Evolutionary conservation across 228 moss, liverwort and hornwort species (phyloP), one percentile per base, ranked within the genome.

Genomic region (Sphagnum magellanicum): DNA sequence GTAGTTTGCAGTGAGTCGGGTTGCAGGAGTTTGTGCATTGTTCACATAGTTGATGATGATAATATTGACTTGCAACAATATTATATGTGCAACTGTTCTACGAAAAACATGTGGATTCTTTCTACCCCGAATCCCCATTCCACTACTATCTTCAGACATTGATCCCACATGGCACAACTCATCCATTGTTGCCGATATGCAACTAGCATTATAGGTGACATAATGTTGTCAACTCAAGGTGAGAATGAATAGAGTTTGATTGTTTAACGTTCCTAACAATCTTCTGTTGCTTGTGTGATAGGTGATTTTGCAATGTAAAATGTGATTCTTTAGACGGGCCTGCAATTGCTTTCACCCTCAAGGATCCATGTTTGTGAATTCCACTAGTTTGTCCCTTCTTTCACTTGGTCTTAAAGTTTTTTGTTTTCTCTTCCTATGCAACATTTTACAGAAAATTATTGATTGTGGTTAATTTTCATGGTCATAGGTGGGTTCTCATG

Each of bases 251-350:
- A 89, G 51, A 82, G 70, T 67, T 71, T 61, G 72, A 75, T 46
- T 46, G 52, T 66, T 55, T 71, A 65, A 10, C 76, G 87, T 17
- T 64, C 75, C 14, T 94, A 79, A 82, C 90, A 83, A 67, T 98
- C 94, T 5, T 88, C 82, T 59, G 72, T 98, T 67, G 98, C 88
- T 4, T 98, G 92, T 69, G 86, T 89, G 72, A 98, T 93, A 65
- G 87, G 81, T 59, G 98, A 98, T 75, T 94, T 82, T 75, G 92
- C 98, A 6, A 94, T 98, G 94, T 94, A 98, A 52, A 98, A 98
- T 63, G 98, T 98, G 53, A 79, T 98, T 65, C 89, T 98, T 67
- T 94, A 98, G 77, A 98, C 94, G 84, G 98, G 98, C n/a, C 70
- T 98, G 72, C 87, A 94, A 50, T 77, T 98, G n/a, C 87, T 98